Base-by-base conservation (phyloP, 129 eudicot species). In the Silybum marianum region DNA sequence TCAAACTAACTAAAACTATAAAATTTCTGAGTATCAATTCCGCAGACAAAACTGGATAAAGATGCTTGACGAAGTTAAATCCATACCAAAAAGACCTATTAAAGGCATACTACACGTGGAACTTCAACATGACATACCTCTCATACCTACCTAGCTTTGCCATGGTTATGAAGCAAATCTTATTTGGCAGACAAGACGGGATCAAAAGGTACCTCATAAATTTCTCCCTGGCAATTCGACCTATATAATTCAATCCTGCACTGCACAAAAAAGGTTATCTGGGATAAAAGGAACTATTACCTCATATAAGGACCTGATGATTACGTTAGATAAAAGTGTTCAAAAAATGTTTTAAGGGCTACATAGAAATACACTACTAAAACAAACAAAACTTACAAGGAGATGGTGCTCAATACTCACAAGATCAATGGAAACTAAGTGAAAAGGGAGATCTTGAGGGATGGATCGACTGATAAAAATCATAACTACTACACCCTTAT, bases 241-340 rank as follows among this genome's bases (percentile, higher is more conserved):
- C 86, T 82, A 85, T 74, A 81, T 63, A 80, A 75, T 70, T 81
- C 74, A 69, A 68, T 76, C 88, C 88, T 88, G 91, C 88, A 88
- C 81, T 58, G 85, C 86, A 85, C 81, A 77, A 82, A 85, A 71
- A 85, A 40, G 63, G 82, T 80, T 85, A 82, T 84, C 85, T 73
- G 75, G 78, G 73, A 76, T 32, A 83, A 38, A 46, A 80, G 66
- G 70, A 76, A 42, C 79, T 65, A 71, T 78, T 68, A 8, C 63
- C 75, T 86, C 23, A 71, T 24, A 73, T 63, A 62, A 65, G 80
- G 79, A 23, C 82, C 83, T 71, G 7, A 60, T 79, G 51, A 38
- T 72, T 72, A 39, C 1, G 44, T 51, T 19, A 70, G 32, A 18
- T 24, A 44, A 38, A 36, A 75, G 69, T 42, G 19, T 66, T 38